Base-by-base conservation (phyloP, 2,329 filamentous ascomycete genomes). In the Nemania sp. region DNA sequence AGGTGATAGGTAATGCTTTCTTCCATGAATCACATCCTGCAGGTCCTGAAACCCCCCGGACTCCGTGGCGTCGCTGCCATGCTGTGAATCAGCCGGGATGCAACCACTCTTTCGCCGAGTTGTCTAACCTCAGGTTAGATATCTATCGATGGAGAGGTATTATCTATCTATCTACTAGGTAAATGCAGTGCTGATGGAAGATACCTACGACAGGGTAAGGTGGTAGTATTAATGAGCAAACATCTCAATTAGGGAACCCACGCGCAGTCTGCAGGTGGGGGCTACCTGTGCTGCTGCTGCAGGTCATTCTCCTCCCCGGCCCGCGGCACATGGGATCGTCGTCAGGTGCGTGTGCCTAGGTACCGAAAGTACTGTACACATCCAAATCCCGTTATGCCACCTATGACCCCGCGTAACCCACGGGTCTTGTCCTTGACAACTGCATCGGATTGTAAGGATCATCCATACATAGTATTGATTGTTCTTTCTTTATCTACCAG, bases 41-140 rank as follows among this genome's bases (percentile, higher is more conserved):
- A 54, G 33, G 52, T 33, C 40, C 52, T 46, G 52, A 54, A 54
- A 49, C 45, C 14, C 45, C 14, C 45, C 33, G 45, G 49, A 20
- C 17, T 37, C 40, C 34, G n/a, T 34, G 41, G 9, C 23, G 24
- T 15, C 37, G 41, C 34, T 14, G 22, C 11, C 7, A 14, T 23
- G 14, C 28, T 20, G 19, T 33, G 20, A 34, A 49, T 24, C 28
- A 28, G 6, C 36, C 46, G 26, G 26, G 14, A 20, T 49, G 28
- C 37, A 42, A 42, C 26, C 22, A 12, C 4, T 41, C 34, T 33
- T n/a, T n/a, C 8, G 28, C 28, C 28, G 3, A 31, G 28, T 11
- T n/a, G n/a, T n/a, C n/a, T n/a, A n/a, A n/a, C n/a, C n/a, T n/a
- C n/a, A n/a, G n/a, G n/a, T n/a, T n/a, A n/a, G n/a, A n/a, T n/a